These are phyloP conservation scores for Dictyostelium intermedium DNA, from an alignment of 78 protist species.

Conservation along the genomic window DNA sequence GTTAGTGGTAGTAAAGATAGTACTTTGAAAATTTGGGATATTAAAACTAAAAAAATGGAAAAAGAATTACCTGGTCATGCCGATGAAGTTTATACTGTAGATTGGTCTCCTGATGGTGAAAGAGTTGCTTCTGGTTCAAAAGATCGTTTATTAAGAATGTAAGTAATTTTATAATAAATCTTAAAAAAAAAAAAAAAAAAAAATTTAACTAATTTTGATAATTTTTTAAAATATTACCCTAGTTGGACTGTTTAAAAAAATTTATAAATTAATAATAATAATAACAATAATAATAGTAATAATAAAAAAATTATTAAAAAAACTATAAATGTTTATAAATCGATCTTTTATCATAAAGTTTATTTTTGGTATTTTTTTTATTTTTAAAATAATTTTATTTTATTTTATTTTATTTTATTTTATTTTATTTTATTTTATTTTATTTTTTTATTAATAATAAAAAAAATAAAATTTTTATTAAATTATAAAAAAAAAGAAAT, in stretches of 20 bases:
- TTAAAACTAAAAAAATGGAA: slow-evolving; percentile 78
- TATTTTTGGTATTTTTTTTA: no score
- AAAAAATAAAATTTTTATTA: neutral
- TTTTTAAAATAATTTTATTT: no score
- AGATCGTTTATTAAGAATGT: slow-evolving; percentile 93
- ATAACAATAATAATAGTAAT: no score
- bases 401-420: neutral
- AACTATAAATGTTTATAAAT: neutral
- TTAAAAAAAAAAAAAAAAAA: neutral
- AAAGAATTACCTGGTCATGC: slow-evolving; percentile 99
- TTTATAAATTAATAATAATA: neutral
- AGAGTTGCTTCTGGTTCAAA: slow-evolving; percentile 95
- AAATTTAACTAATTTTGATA: neutral
- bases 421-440: neutral
- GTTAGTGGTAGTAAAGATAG: slow-evolving; percentile 94
- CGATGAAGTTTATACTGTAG: slow-evolving; percentile 97
- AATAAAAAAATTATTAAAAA: neutral
- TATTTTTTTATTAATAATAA: neutral
- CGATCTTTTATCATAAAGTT: no score
- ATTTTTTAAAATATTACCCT: neutral
- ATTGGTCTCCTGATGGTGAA: slow-evolving; percentile 98
- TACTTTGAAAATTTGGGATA: slow-evolving; percentile 95
- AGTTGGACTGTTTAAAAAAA: neutral
- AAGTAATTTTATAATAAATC: neutral
- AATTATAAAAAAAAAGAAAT: neutral